Conservation (phyloP, 768 basidiomycete genomes). For the Macrolepiota dolichaula region DNA sequence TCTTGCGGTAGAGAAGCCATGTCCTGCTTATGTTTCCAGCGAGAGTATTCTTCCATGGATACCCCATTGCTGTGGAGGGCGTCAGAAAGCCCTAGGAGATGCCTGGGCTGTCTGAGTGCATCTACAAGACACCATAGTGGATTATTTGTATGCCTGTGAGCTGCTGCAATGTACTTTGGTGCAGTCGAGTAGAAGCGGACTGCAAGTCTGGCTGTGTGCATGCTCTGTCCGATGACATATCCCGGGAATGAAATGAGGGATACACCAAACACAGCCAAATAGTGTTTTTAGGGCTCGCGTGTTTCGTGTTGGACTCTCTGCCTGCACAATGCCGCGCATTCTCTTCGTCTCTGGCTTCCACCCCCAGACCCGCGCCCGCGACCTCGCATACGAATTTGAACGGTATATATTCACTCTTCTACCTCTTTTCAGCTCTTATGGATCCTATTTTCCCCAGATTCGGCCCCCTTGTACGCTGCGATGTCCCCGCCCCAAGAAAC, state of each 20-base stretch:
- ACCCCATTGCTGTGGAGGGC: slow-evolving; percentile 30
- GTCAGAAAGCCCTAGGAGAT: slow-evolving; percentile 19
- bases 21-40: slow-evolving; percentile 28
- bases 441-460: slow-evolving; percentile 43
- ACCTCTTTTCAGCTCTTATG: not conserved
- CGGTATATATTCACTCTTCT: slow-evolving; percentile 42
- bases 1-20: not conserved
- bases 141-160: slow-evolving; percentile 30
- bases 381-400: slow-evolving; percentile 86
- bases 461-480: slow-evolving; percentile 83
- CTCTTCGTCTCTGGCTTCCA: slow-evolving; percentile 87
- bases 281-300: slow-evolving; percentile 9
- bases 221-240: slow-evolving; percentile 19
- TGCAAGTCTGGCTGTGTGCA: slow-evolving; percentile 8
- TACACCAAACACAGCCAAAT: slow-evolving; percentile 18
- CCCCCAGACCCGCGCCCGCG: slow-evolving; percentile 76
- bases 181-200: slow-evolving; percentile 16
- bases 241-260: not conserved
- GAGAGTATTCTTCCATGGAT: slow-evolving; percentile 31
- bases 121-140: slow-evolving; percentile 41
- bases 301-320: slow-evolving; percentile 5
- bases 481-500: slow-evolving; percentile 85
- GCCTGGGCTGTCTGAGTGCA: slow-evolving; percentile 27
- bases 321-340: slow-evolving; percentile 66
- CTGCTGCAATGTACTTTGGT: slow-evolving; percentile 28